These are phyloP conservation scores for Bretziella fagacearum DNA, from an alignment of 2,329 filamentous ascomycete genomes.

Conservation along the genomic window DNA sequence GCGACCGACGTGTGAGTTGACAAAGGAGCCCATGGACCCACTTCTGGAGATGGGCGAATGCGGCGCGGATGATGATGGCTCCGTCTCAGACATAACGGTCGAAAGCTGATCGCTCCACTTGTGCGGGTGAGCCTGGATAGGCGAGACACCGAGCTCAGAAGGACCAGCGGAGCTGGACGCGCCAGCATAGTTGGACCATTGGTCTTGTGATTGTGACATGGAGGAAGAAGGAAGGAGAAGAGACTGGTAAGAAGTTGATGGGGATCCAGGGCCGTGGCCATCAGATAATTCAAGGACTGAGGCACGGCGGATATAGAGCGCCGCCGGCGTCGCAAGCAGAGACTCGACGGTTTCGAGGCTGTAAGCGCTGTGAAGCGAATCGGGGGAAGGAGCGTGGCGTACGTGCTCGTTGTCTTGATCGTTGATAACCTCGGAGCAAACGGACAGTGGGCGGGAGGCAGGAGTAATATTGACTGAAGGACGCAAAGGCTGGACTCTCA, in stretches of 20 bases:
- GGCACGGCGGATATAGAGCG: slow-evolving; percentile 23
- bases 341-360: slow-evolving; percentile 30
- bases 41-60: slow-evolving; percentile 28
- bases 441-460: slow-evolving; percentile 12
- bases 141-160: not conserved
- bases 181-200: slow-evolving; percentile 9
- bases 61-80: slow-evolving; percentile 27
- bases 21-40: slow-evolving; percentile 25
- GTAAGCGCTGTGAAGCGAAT: slow-evolving; percentile 38
- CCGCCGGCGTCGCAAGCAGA: slow-evolving; percentile 25
- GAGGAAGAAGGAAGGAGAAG: slow-evolving; percentile 20
- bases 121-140: slow-evolving; percentile 33
- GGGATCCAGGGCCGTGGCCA: slow-evolving; percentile 4
- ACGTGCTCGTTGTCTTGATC: slow-evolving; percentile 34
- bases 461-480: slow-evolving; percentile 24
- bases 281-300: slow-evolving; percentile 18
- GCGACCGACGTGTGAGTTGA: slow-evolving; percentile 24
- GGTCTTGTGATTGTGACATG: slow-evolving; percentile 15
- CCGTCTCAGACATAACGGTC: slow-evolving; percentile 45
- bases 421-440: slow-evolving; percentile 25
- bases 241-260: slow-evolving; percentile 18
- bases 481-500: slow-evolving; percentile 38
- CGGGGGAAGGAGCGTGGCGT: slow-evolving; percentile 32
- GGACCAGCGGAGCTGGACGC: not conserved
- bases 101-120: slow-evolving; percentile 50